Evolutionary conservation across 106 monocot genomes (phyloP), one percentile per base, ranked within the genome.

Genomic region (Vanilla planifolia): DNA sequence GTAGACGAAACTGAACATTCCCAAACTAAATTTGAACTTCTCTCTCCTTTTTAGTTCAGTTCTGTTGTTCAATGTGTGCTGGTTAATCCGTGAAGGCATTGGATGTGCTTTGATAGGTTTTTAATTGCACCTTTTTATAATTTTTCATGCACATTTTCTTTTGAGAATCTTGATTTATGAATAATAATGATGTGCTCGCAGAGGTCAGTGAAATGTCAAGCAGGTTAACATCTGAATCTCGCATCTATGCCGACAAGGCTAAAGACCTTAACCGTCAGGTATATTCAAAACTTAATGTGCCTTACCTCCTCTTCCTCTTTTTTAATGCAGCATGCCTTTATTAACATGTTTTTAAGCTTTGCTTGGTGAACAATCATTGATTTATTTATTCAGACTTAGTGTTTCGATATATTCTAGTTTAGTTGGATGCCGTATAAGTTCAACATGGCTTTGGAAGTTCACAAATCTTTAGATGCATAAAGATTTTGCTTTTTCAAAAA

Each of bases 191-290:
- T 57, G 7, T 57, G 19, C 8, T 61, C 73, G 59, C 81, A 95
- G 95, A 95, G 83, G 95, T 90, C 63, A 95, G 80, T 76, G 83
- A 95, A 90, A 76, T 95, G 84, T 95, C 95, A 66, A 95, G 83
- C 71, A 58, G 89, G 59, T 77, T 95, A 73, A 95, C 95, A 41
- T 90, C 86, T 30, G 95, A 95, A 71, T 79, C 95, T 58, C 86
- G 95, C 32, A 72, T 86, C 29, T 95, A 95, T 77, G 95, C 90
- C 23, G 86, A 95, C 45, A 95, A 95, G 66, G 95, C 95, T 48
- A 95, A 84, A 71, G 95, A 95, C 73, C 69, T 95, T 53, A 95
- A 95, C 67, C 63, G 95, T 35, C 96, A 96, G 94, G 94, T 95
- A 67, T 34, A 16, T 15, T 6, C 2, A 33, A 0, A 17, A n/a